Evolutionary conservation across 23 red algal genomes (phyloP).

Genomic region (Agarophyton chilense): DNA sequence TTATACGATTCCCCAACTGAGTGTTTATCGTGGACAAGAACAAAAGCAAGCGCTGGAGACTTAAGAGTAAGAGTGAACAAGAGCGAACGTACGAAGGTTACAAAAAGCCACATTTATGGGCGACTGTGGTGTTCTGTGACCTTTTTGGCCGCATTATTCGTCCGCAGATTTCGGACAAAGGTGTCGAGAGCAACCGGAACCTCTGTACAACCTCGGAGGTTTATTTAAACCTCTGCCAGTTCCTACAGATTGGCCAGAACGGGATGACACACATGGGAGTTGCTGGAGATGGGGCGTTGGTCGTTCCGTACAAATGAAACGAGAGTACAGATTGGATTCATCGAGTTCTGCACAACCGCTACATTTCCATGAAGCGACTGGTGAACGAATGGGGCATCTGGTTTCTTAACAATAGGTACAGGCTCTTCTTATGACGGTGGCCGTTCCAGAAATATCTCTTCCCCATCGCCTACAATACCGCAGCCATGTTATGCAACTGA

Average conservation of each 20-base stretch:
- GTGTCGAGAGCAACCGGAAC: slow-evolving; percentile 5
- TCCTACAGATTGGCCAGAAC: neutral
- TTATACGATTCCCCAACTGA: slow-evolving; percentile 26
- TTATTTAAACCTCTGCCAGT: neutral
- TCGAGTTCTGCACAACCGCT: neutral
- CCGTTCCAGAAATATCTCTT: slow-evolving; percentile 38
- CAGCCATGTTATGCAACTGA: slow-evolving; percentile 22
- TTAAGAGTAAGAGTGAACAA: neutral
- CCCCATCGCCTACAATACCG: slow-evolving; percentile 17
- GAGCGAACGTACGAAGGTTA: slow-evolving; percentile 33
- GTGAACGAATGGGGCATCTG: slow-evolving; percentile 60
- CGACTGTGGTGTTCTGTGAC: slow-evolving; percentile 36
- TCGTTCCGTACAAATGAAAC: slow-evolving; percentile 48
- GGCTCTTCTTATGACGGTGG: slow-evolving; percentile 32
- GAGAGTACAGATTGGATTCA: neutral
- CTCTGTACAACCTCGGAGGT: slow-evolving; percentile 22
- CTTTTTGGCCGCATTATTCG: slow-evolving; percentile 31
- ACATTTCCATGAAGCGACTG: slow-evolving; percentile 12
- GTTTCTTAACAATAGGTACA: slow-evolving; percentile 38
- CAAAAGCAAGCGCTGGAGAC: slow-evolving; percentile 7
- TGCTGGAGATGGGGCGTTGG: neutral
- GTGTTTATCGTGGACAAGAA: slow-evolving; percentile 43
- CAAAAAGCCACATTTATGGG: slow-evolving; percentile 31
- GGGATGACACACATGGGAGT: slow-evolving; percentile 39
- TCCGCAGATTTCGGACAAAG: slow-evolving; percentile 4